phyloP scores from a whole-genome alignment of 495 filamentous ascomycete species.

The Penicillium flavigenum region DNA sequence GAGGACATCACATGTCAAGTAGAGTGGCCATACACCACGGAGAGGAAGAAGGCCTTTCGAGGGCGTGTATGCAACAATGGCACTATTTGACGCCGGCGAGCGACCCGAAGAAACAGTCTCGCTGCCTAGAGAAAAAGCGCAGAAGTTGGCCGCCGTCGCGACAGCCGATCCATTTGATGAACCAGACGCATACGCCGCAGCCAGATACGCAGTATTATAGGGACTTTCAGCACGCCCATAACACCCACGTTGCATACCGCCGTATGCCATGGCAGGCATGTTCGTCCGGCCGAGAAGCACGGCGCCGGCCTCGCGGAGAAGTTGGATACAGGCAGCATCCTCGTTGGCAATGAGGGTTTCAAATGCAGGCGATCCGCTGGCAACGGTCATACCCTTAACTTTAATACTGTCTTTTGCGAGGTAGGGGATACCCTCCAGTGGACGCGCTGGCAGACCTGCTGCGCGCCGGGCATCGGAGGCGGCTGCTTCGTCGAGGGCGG shows the following conservation, averaged over 20 bases:
- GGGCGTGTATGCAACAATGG: constrained; percentile 40
- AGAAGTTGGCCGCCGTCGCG: constrained; percentile 37
- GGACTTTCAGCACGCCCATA: constrained; percentile 41
- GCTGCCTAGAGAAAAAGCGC: constrained; percentile 38
- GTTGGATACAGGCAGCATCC: constrained; percentile 60
- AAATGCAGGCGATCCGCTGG: constrained; percentile 52
- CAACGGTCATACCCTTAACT: constrained; percentile 65
- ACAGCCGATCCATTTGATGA: constrained; percentile 43
- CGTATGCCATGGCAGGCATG: constrained; percentile 45
- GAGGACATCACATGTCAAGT: constrained; percentile 39
- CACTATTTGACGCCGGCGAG: constrained; percentile 40
- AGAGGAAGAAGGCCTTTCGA: constrained; percentile 38
- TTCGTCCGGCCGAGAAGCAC: constrained; percentile 58
- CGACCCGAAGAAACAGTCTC: constrained; percentile 43
- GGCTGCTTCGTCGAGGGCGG: constrained; percentile 32
- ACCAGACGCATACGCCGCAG: constrained; percentile 38
- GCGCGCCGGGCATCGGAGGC: constrained; percentile 34
- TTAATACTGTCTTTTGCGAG: constrained; percentile 71
- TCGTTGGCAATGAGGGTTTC: constrained; percentile 60
- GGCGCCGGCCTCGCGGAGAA: constrained; percentile 61
- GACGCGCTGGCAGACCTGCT: constrained; percentile 35
- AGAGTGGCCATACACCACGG: constrained; percentile 38
- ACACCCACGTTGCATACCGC: constrained; percentile 42
- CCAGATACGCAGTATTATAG: constrained; percentile 33
- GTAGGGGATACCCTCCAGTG: constrained; percentile 71